Evolutionary conservation across 495 filamentous ascomycete species (phyloP).

Genomic region (Daldinia concentrica): DNA sequence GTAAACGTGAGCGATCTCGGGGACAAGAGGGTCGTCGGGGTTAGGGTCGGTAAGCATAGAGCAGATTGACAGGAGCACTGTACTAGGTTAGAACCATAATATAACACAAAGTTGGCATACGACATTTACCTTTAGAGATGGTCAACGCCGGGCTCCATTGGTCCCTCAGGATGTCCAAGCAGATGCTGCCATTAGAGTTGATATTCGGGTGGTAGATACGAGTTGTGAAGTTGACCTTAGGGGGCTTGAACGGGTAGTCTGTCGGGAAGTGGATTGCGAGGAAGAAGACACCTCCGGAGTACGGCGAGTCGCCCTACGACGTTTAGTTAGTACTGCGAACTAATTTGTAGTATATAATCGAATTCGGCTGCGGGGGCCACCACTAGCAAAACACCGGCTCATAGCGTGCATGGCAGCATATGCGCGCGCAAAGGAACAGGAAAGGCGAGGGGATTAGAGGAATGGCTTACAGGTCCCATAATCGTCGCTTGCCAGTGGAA

Average conservation of each 20-base stretch:
- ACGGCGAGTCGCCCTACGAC: conserved; percentile 86
- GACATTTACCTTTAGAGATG: conserved; percentile 88
- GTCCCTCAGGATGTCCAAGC: conserved; percentile 95
- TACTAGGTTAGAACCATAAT: neutral
- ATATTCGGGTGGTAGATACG: conserved; percentile 99
- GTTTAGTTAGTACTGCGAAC: conserved; percentile 44
- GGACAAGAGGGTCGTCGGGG: conserved; percentile 97
- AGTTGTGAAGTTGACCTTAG: conserved; percentile 99
- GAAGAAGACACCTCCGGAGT: conserved; percentile 98
- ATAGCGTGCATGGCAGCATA: neutral
- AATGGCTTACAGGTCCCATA: conserved; percentile 94
- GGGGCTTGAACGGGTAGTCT: conserved; percentile 99
- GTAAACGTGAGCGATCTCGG: conserved; percentile 99
- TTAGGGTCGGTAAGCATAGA: conserved; percentile 99
- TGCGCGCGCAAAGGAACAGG: neutral
- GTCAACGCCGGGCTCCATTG: conserved; percentile 99
- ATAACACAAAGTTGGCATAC: neutral
- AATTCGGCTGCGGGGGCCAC: no score
- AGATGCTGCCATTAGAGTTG: conserved; percentile 99
- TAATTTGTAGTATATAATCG: neutral
- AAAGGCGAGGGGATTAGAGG: neutral
- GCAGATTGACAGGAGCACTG: conserved; percentile 97
- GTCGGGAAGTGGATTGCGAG: conserved; percentile 98
- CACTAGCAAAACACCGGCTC: neutral
- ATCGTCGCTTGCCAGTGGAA: conserved; percentile 99